Evolutionary conservation across 768 basidiomycete genomes (phyloP).

Genomic region (Cyclocybe cylindracea): DNA sequence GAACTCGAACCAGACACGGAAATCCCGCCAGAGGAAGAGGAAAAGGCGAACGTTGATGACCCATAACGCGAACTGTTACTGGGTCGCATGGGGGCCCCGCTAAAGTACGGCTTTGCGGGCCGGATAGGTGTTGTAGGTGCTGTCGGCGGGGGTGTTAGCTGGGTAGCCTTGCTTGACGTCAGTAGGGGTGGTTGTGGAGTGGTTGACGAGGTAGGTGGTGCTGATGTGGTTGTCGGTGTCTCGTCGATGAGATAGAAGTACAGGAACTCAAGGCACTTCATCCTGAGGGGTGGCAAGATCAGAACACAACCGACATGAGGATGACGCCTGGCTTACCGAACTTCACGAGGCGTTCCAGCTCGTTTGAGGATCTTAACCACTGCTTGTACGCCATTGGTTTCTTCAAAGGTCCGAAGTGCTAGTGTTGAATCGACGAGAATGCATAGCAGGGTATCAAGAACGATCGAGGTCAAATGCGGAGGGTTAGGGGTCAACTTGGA

Average conservation of each 20-base stretch:
- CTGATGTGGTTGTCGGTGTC: constrained; percentile 27
- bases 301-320: neutral
- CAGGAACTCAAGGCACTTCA: constrained; percentile 95
- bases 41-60: constrained; percentile 35
- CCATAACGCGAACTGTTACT: constrained; percentile 34
- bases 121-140: constrained; percentile 42
- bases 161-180: constrained; percentile 1
- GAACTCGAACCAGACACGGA: constrained; percentile 29
- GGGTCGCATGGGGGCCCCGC: constrained; percentile 35
- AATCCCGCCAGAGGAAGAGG: constrained; percentile 18
- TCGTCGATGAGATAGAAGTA: constrained; percentile 96
- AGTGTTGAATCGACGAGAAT: constrained; percentile 84
- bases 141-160: constrained; percentile 30
- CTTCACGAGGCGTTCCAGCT: constrained; percentile 82
- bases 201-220: neutral
- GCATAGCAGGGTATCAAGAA: constrained; percentile 85
- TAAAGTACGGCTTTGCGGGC: constrained; percentile 39
- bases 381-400: constrained; percentile 71
- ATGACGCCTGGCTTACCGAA: constrained; percentile 56
- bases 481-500: constrained; percentile 15
- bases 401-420: constrained; percentile 80
- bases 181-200: too few relatives aligned
- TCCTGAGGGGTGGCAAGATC: constrained; percentile 46
- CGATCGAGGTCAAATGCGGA: constrained; percentile 63
- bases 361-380: constrained; percentile 89